Conservation (phyloP, 2,329 filamentous ascomycete species). For the Penicillium sp. region DNA sequence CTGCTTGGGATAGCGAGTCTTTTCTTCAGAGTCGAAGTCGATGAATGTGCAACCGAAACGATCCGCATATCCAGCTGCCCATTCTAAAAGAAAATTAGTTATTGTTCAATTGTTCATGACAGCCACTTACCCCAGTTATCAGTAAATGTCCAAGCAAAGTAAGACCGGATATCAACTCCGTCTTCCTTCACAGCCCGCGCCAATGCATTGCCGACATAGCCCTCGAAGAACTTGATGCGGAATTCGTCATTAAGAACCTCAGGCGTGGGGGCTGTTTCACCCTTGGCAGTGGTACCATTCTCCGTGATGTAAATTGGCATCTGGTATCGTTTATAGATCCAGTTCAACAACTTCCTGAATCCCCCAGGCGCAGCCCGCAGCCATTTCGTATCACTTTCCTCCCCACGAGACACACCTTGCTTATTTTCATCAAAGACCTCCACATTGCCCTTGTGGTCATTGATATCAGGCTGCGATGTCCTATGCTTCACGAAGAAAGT, state of each 20-base stretch:
- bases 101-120: not conserved
- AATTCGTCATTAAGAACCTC: constrained; percentile 73
- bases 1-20: constrained; percentile 69
- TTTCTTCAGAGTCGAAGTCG: constrained; percentile 71
- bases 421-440: constrained; percentile 67
- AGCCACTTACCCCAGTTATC: constrained; percentile 54
- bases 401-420: constrained; percentile 67
- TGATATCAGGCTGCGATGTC: constrained; percentile 47
- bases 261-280: constrained; percentile 68
- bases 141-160: constrained; percentile 78
- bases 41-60: constrained; percentile 76
- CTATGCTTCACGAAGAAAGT: constrained; percentile 76
- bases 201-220: constrained; percentile 66
- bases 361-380: constrained; percentile 68
- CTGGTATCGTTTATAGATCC: constrained; percentile 70
- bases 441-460: constrained; percentile 72
- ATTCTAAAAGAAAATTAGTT: constrained; percentile 49
- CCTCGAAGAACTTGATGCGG: constrained; percentile 70
- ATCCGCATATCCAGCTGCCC: constrained; percentile 79
- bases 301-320: constrained; percentile 79
- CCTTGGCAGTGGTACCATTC: constrained; percentile 76
- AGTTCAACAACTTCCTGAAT: constrained; percentile 69
- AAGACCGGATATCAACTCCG: constrained; percentile 69
- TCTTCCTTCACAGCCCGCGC: constrained; percentile 60
- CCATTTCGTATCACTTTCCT: constrained; percentile 76